These are phyloP conservation scores for Schizochytrium sp. DNA, from an alignment of 108 stramenopile species.

Conservation along the genomic window DNA sequence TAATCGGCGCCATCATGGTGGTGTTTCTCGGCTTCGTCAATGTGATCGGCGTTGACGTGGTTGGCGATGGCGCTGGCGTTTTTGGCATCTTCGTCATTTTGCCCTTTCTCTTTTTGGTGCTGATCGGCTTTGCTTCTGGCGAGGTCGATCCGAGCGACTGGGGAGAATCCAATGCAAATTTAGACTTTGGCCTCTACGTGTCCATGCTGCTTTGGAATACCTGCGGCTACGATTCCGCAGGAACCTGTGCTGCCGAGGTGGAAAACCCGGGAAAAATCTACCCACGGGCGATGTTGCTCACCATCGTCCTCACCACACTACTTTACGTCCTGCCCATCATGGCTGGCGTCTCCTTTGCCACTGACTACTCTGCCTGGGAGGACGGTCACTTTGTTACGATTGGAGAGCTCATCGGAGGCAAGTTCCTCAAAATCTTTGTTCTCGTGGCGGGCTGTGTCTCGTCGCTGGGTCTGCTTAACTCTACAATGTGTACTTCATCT, in stretches of 20 bases:
- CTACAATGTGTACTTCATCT: not conserved
- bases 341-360: constrained; percentile 3
- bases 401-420: not conserved
- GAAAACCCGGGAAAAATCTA: not conserved
- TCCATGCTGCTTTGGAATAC: constrained; percentile 8
- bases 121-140: not conserved
- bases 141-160: not conserved
- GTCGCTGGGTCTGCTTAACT: not conserved
- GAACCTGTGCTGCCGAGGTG: not conserved
- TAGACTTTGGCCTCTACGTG: not conserved
- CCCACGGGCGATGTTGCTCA: not conserved
- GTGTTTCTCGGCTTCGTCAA: not conserved
- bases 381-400: not conserved
- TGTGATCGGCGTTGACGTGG: not conserved
- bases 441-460: not conserved
- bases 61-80: constrained; percentile 9
- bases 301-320: not conserved
- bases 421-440: not conserved
- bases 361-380: not conserved
- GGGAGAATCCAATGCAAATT: not conserved
- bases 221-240: constrained; percentile 9
- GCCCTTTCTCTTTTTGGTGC: not conserved
- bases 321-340: not conserved
- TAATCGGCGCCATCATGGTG: not conserved
- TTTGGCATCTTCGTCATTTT: not conserved